Base-by-base conservation (phyloP, 2,329 filamentous ascomycete genomes). In the Aspergillaceae sp. region DNA sequence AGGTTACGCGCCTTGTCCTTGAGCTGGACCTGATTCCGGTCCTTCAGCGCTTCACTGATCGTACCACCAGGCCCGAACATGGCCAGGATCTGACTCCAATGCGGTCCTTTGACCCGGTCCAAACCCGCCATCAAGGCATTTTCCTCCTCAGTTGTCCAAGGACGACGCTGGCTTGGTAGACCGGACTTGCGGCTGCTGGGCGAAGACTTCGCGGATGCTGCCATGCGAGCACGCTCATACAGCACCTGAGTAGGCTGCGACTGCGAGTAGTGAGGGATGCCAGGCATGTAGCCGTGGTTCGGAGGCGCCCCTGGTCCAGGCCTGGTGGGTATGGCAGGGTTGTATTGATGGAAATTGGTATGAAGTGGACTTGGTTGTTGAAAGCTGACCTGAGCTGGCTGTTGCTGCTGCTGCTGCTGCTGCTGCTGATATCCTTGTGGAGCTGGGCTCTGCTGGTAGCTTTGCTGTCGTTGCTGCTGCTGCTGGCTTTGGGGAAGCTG, bases 1-100 rank as follows among this genome's bases (percentile, higher is more conserved):
- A 94, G 69, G 53, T 95, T 95, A 42, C 88, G 77, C 1, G 88
- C 88, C 66, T 95, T 95, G 62, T 95, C 88, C 65, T 95, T 95
- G 8, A 94, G 74, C 62, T 94, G 89, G 0, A 95, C 89, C 60
- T 95, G 88, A 40, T 89, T 94, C 32, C 88, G 79, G 61, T 94
- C 89, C 56, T 90, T 91, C 19, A 94, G 74, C 27, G 91, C 85
- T 56, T 91, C 84, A 41, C 82, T 90, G 27, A 91, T 79, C 0
- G 83, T 85, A 4, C 89, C 89, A 37, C 84, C 85, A 0, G 80
- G 77, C 0, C 89, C 89, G 61, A 91, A 94, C 37, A 94, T 77
- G 1, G 83, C 83, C 8, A 95, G 73, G 41, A 95, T 95, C 61
- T 94, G 88, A 55, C 86, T 91, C 89, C 89, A 95, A 59, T 95